phyloP scores from a whole-genome alignment of 2,329 filamentous ascomycete genomes.

The Fusarium nelsonii region DNA sequence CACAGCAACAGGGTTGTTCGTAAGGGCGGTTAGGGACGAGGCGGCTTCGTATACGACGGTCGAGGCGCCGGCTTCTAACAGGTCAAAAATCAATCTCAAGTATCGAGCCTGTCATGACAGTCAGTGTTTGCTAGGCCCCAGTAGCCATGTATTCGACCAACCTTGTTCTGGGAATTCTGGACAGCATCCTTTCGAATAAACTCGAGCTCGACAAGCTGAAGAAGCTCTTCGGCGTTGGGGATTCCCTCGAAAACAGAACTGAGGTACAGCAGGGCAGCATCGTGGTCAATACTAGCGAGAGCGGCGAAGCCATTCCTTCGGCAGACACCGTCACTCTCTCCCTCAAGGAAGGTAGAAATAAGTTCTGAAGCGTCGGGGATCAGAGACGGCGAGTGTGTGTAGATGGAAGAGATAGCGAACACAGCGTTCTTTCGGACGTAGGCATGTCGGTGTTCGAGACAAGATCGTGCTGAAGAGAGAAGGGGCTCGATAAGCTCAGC shows the following conservation, averaged over 20 bases:
- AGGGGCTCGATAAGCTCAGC: slow-evolving; percentile 96
- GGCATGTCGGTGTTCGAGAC: slow-evolving; percentile 94
- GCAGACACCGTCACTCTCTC: slow-evolving; percentile 93
- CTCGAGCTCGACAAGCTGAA: slow-evolving; percentile 93
- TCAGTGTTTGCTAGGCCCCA: slow-evolving; percentile 45
- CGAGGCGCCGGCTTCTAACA: slow-evolving; percentile 90
- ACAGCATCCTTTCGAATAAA: slow-evolving; percentile 99
- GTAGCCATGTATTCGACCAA: slow-evolving; percentile 53
- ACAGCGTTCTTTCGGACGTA: slow-evolving; percentile 99
- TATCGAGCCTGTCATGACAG: slow-evolving; percentile 76
- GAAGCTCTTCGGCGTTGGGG: slow-evolving; percentile 90
- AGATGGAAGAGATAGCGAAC: slow-evolving; percentile 93
- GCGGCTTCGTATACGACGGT: slow-evolving; percentile 98
- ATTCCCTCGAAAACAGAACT: slow-evolving; percentile 93
- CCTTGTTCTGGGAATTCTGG: slow-evolving; percentile 94
- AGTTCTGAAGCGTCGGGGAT: slow-evolving; percentile 97
- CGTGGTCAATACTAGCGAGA: slow-evolving; percentile 89
- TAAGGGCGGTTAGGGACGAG: slow-evolving; percentile 92
- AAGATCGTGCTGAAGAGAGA: slow-evolving; percentile 89
- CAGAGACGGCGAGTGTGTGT: slow-evolving; percentile 87
- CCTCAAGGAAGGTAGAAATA: slow-evolving; percentile 87
- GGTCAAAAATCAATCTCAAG: slow-evolving; percentile 93
- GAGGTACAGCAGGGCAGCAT: slow-evolving; percentile 89
- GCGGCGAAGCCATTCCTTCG: slow-evolving; percentile 98
- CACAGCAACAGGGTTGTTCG: slow-evolving; percentile 95